Conservation (phyloP, 1,139 yeast species). For the Suhomyces terraborum region DNA sequence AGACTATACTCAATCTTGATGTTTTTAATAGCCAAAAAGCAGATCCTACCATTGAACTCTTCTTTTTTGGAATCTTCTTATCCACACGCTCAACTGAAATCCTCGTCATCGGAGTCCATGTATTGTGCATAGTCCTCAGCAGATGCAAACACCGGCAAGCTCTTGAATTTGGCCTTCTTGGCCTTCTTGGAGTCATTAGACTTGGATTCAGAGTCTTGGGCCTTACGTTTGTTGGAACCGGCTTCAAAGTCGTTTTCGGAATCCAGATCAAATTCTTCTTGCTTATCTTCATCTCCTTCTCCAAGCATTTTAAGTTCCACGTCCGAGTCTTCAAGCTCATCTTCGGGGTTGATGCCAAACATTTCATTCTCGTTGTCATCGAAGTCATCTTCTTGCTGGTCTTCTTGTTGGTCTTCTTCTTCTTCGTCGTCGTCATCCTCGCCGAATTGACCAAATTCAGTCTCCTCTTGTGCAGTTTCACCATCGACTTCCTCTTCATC, state of each 20-base stretch:
- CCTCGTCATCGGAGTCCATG: conserved; percentile 64
- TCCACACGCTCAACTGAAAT: conserved; percentile 17
- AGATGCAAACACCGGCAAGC: conserved; percentile 84
- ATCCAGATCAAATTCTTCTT: conserved; percentile 14
- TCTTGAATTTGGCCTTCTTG: conserved; percentile 63
- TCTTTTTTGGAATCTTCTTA: no score
- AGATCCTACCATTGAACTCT: no score
- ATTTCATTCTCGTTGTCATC: conserved; percentile 28
- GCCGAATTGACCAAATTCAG: conserved; percentile 20
- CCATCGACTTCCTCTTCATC: conserved; percentile 27
- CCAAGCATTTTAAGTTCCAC: conserved; percentile 27
- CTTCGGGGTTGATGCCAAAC: conserved; percentile 38
- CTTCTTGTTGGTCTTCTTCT: conserved; percentile 26
- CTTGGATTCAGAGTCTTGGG: conserved; percentile 16
- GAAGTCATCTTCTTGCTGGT: conserved; percentile 20
- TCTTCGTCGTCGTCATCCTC: conserved; percentile 19
- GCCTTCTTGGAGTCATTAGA: conserved; percentile 29
- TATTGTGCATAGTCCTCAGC: conserved; percentile 86
- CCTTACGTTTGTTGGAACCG: conserved; percentile 24
- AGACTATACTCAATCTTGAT: no score
- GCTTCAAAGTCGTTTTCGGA: background rate
- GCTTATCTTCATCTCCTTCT: conserved; percentile 22
- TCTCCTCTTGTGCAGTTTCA: conserved; percentile 30
- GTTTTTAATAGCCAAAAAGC: no score
- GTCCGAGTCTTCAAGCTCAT: conserved; percentile 43